Percentiles rank a stretch among this genome's conserved stretches.
Evolutionary conservation across 1,284 basidiomycete species (phyloP).

Genomic region (Afroboletus lepidellus): DNA sequence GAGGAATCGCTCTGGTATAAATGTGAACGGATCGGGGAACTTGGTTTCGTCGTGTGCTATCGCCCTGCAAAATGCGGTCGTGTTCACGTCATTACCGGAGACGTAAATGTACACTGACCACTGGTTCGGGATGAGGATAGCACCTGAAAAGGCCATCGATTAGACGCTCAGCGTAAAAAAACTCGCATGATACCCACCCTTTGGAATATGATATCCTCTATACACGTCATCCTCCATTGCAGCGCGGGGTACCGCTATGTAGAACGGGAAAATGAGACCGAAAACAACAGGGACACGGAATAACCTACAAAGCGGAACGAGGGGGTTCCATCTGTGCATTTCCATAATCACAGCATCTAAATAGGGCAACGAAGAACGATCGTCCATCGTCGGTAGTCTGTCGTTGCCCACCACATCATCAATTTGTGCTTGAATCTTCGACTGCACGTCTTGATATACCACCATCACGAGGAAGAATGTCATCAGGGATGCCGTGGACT

Average conservation of each 20-base stretch:
- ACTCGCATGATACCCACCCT: not conserved
- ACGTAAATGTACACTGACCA: not conserved
- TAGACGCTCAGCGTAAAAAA: not conserved
- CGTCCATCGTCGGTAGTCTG: not conserved
- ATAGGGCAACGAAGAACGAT: not conserved
- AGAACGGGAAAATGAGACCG: not conserved
- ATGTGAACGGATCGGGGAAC: not conserved
- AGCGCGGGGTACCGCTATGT: not conserved
- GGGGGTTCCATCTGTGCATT: not conserved
- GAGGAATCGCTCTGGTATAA: not conserved
- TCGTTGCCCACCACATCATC: not conserved
- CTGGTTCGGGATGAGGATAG: not conserved
- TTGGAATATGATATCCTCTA: not conserved
- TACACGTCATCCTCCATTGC: not conserved
- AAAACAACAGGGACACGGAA: not conserved
- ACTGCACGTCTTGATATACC: not conserved
- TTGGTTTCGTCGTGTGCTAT: not conserved
- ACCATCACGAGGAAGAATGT: not conserved
- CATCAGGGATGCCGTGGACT: not conserved
- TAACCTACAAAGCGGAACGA: not conserved
- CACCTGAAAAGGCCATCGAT: not conserved
- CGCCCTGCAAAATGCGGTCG: not conserved
- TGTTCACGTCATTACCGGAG: no score
- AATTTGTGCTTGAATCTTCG: not conserved
- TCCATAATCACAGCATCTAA: not conserved